Percentiles rank a stretch among this genome's conserved stretches.
Evolutionary conservation across 176 grass and related monocot genomes (phyloP).

Genomic region (Areca catechu): DNA sequence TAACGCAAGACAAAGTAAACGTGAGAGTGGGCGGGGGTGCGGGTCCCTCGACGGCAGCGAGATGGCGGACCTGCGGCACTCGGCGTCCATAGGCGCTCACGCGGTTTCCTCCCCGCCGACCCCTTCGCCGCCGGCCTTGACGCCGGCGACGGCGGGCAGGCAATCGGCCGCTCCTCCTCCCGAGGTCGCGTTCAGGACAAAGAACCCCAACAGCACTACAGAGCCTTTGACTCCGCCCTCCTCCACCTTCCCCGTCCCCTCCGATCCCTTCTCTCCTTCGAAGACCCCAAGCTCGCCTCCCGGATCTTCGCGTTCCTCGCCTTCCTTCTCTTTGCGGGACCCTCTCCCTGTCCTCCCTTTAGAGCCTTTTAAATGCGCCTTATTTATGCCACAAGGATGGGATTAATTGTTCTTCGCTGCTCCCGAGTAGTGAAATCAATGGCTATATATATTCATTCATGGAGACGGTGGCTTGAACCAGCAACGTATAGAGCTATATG

Average conservation of each 20-base stretch:
- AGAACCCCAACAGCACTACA: conserved; percentile 30
- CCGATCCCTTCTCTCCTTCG: conserved; percentile 54
- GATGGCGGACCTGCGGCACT: conserved; percentile 90
- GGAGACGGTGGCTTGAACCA: conserved; percentile 95
- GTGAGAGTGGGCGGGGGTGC: too few relatives aligned
- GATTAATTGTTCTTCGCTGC: conserved; percentile 80
- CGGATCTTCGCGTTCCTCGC: conserved; percentile 54
- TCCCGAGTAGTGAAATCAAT: conserved; percentile 72
- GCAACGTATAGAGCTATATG: conserved; percentile 89
- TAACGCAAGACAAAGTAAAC: too few relatives aligned
- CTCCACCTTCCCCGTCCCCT: conserved; percentile 27
- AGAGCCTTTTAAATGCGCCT: conserved; percentile 50
- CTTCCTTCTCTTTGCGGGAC: conserved; percentile 32
- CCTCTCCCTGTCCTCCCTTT: conserved; percentile 53
- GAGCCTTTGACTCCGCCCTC: conserved; percentile 31
- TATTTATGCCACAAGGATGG: conserved; percentile 91
- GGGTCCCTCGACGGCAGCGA: not conserved
- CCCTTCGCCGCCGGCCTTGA: conserved; percentile 24
- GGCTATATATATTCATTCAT: conserved; percentile 95
- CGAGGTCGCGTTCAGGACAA: conserved; percentile 29
- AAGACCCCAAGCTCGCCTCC: conserved; percentile 52
- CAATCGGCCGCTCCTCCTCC: too few relatives aligned
- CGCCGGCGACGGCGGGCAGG: not conserved
- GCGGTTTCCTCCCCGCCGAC: conserved; percentile 34
- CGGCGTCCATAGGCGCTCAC: conserved; percentile 39